phyloP scores from a whole-genome alignment of 495 filamentous ascomycete genomes.

The Acidiella bohemica region DNA sequence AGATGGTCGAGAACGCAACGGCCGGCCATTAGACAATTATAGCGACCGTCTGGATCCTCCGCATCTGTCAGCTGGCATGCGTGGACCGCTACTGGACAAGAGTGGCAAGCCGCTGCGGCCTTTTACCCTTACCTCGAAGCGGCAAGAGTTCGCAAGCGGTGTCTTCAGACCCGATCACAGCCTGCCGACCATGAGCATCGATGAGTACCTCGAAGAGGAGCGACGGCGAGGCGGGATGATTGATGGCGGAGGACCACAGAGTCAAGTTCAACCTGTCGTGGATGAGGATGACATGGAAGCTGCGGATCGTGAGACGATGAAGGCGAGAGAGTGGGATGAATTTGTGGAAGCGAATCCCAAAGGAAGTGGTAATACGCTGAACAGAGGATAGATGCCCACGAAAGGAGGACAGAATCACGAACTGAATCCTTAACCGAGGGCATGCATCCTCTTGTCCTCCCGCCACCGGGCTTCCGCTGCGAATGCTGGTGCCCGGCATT shows the following conservation, averaged over 20 bases:
- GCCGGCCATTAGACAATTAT: slow-evolving; percentile 39
- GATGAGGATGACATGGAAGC: slow-evolving; percentile 83
- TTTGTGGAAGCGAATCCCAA: slow-evolving; percentile 80
- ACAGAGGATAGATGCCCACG: slow-evolving; percentile 27
- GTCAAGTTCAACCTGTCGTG: slow-evolving; percentile 50
- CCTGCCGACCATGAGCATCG: slow-evolving; percentile 92
- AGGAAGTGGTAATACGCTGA: slow-evolving; percentile 32
- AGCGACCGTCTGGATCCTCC: slow-evolving; percentile 64
- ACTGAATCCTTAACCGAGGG: too few species aligned
- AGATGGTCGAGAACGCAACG: slow-evolving; percentile 22
- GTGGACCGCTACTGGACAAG: slow-evolving; percentile 65
- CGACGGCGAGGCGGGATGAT: slow-evolving; percentile 74
- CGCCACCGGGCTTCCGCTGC: too few species aligned
- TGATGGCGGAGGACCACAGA: slow-evolving; percentile 76
- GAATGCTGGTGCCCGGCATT: too few species aligned
- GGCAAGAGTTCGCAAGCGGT: slow-evolving; percentile 62
- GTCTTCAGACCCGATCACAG: slow-evolving; percentile 88
- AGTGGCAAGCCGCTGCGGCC: slow-evolving; percentile 81
- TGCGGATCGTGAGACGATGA: slow-evolving; percentile 79
- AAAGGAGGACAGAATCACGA: too few species aligned
- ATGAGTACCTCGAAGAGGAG: slow-evolving; percentile 95
- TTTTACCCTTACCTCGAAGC: slow-evolving; percentile 63
- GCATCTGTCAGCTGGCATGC: slow-evolving; percentile 36
- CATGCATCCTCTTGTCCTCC: too few species aligned
- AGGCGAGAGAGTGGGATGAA: slow-evolving; percentile 91